Evolutionary conservation across 768 basidiomycete species (phyloP).

Genomic region (Lyophyllum atratum): DNA sequence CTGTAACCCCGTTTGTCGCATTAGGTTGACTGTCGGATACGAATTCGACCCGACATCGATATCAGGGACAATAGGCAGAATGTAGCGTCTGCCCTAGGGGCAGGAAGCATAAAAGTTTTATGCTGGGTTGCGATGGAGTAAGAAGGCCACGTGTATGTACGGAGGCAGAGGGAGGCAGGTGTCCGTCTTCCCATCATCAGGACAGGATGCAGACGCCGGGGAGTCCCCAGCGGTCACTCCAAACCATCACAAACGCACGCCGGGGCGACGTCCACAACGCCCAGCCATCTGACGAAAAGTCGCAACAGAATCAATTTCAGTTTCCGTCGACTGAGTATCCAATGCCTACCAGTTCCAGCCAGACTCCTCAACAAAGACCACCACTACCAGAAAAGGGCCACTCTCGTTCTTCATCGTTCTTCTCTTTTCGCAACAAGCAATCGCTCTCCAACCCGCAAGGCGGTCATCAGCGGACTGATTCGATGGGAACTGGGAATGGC

Average conservation of each 20-base stretch:
- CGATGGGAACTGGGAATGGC: conserved; percentile 9
- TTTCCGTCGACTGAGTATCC: conserved; percentile 20
- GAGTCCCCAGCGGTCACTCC: conserved; percentile 6
- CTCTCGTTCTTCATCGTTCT: conserved; percentile 64
- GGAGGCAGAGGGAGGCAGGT: conserved; percentile 12
- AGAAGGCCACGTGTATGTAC: conserved; percentile 18
- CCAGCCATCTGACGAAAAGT: neutral
- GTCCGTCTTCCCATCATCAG: conserved; percentile 19
- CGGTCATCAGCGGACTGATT: conserved; percentile 18
- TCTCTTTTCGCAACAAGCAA: conserved; percentile 55
- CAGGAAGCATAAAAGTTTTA: neutral
- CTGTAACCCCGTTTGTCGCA: too few relatives aligned
- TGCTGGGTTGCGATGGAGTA: neutral
- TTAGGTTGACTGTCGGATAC: too few relatives aligned
- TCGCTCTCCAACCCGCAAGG: conserved; percentile 26
- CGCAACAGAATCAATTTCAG: conserved; percentile 12
- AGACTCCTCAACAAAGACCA: conserved; percentile 20
- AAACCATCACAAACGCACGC: conserved; percentile 9
- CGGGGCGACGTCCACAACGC: neutral
- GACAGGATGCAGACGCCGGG: conserved; percentile 6
- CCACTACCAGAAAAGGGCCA: conserved; percentile 33
- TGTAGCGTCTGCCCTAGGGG: too few relatives aligned
- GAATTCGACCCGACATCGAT: too few relatives aligned
- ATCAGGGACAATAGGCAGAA: too few relatives aligned
- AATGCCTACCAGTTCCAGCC: conserved; percentile 20